Base-by-base conservation (phyloP, 805 yeast genomes). In the Metschnikowia similis region DNA sequence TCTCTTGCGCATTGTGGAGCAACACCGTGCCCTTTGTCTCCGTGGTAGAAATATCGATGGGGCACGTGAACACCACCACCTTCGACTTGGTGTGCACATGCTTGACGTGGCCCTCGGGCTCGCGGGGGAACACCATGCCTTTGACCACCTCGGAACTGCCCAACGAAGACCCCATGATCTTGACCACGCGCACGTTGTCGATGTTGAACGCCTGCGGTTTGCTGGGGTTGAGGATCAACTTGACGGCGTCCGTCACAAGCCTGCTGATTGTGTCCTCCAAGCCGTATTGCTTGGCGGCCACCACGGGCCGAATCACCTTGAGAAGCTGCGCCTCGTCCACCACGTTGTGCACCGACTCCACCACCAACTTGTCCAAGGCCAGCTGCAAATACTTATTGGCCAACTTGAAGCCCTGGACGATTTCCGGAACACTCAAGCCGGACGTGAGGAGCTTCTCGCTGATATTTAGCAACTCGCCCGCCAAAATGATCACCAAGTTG, bases 121-220 rank as follows among this genome's bases (percentile, higher is more conserved):
- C 96, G 61, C 95, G 82, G 58, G 96, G 96, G 79, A 94, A 92
- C 35, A 94, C 97, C 99, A 94, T 94, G 59, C 99, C 99, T 70
- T 87, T 89, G 56, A 94, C 76, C 47, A 94, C 98, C 61, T 79
- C 79, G 10, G 96, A 86, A 59, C 78, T 77, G 35, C 74, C 70
- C 58, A 94, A 75, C 47, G 91, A 77, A 14, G 95, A 78, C 53
- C 99, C 99, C 96, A 94, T 89, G 59, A 94, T 87, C 72, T 94
- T 94, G 47, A 94, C 99, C 14, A 94, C 97, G 66, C 99, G 83
- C 54, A 94, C 81, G 51, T 91, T 86, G 66, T 94, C 99, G 49
- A 92, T 94, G 66, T 91, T 94, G 78, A 94, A 94, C 1, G 71
- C 61, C 47, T 67, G 67, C 29, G 88, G 84, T 56, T 78, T 79